Conservation (phyloP, 1,284 basidiomycete genomes). For the Microbotryum lychnidis-dioicae region DNA sequence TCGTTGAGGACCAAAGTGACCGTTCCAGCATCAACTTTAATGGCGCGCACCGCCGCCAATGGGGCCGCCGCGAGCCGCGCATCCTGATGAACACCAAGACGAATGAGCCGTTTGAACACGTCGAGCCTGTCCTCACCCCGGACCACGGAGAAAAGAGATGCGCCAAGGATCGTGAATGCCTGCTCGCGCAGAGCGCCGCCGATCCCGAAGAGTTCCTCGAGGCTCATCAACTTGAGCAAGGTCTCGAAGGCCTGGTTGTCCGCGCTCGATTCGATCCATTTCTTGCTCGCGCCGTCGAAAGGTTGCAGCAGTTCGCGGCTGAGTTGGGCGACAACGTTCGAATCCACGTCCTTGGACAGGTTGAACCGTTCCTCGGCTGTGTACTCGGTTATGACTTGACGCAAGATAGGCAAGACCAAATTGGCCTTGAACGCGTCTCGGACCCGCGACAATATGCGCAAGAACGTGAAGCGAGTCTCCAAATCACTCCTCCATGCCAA, state of each 20-base stretch:
- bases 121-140: slow-evolving; percentile 20
- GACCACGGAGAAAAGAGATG: slow-evolving; percentile 14
- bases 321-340: slow-evolving; percentile 39
- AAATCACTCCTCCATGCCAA: slow-evolving; percentile 54
- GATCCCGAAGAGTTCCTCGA: slow-evolving; percentile 5
- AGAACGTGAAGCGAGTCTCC: slow-evolving; percentile 44
- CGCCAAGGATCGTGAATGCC: slow-evolving; percentile 9
- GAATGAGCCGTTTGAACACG: slow-evolving; percentile 24
- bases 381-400: slow-evolving; percentile 42
- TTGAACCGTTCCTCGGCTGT: slow-evolving; percentile 6
- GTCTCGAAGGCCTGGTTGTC: slow-evolving; percentile 12
- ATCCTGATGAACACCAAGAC: slow-evolving; percentile 11
- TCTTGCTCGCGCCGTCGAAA: slow-evolving; percentile 46
- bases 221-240: slow-evolving; percentile 12
- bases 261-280: slow-evolving; percentile 24
- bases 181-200: slow-evolving; percentile 16
- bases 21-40: slow-evolving; percentile 21
- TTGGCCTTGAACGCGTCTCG: slow-evolving; percentile 57
- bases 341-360: slow-evolving; percentile 15
- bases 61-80: slow-evolving; percentile 20
- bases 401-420: slow-evolving; percentile 56
- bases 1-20: slow-evolving; percentile 23
- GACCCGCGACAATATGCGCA: slow-evolving; percentile 56
- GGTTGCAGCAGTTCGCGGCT: slow-evolving; percentile 49
- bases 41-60: slow-evolving; percentile 13